phyloP scores from a whole-genome alignment of 305 asterid species.

The Fraxinus greggii region DNA sequence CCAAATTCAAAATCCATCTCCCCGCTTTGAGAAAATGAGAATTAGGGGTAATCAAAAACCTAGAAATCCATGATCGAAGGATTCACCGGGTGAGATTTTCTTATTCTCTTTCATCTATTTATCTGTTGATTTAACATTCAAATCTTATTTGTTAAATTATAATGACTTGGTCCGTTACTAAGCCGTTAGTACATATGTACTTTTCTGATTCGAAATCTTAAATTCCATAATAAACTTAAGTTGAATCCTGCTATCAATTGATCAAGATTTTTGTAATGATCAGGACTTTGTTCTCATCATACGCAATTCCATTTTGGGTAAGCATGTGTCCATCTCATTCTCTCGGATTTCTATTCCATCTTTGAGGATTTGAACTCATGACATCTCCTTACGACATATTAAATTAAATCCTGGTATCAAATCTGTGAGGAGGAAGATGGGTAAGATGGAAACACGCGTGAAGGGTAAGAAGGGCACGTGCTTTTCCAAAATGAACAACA shows the following conservation, averaged over 20 bases:
- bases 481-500: not conserved
- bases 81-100: not conserved
- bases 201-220: not conserved
- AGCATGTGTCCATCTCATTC: not conserved
- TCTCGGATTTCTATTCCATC: not conserved
- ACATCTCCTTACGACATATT: not conserved
- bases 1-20: not conserved
- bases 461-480: not conserved
- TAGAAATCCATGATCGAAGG: not conserved
- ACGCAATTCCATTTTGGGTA: not conserved
- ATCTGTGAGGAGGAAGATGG: not conserved
- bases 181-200: not conserved
- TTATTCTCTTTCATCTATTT: not conserved
- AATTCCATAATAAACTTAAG: not conserved
- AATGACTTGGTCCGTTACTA: not conserved
- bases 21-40: not conserved
- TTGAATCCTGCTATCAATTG: not conserved
- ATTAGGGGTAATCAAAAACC: not conserved
- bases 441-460: too few species aligned
- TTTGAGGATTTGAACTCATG: not conserved
- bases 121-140: not conserved
- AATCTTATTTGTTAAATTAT: not conserved
- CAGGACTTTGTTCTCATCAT: not conserved
- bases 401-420: not conserved
- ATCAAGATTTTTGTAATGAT: not conserved